Base-by-base conservation (phyloP, 352 stramenopile genomes). In the Phytophthora lateralis region DNA sequence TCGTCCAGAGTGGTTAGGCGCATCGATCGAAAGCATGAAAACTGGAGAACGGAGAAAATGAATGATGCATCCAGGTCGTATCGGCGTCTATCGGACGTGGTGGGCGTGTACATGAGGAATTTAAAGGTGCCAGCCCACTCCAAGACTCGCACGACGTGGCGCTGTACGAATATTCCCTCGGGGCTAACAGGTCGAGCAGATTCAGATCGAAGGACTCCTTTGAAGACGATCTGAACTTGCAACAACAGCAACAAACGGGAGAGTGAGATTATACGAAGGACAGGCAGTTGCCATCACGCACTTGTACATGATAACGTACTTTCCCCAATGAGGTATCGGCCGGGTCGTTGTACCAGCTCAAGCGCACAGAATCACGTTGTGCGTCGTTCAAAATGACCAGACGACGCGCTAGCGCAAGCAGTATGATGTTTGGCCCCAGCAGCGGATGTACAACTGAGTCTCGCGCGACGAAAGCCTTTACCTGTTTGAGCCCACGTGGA, bases 21-120 rank as follows among this genome's bases (percentile, higher is more conserved):
- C 55, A 71, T 52, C 17, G 78, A 53, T 1, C 52, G 41, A 29
- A 75, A 51, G n/a, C 46, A 29, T 11, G 54, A 44, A 41, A 78
- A 82, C 27, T 73, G 62, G 12, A 91, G 69, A 5, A 89, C 52
- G 0, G 56, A 46, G 34, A 70, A 62, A 6, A 78, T 24, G 38
- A 89, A 89, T 1, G 35, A 12, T 1, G 69, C 54, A 11, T 70
- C 60, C 24, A 90, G 50, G 17, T 80, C 66, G 54, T 76, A 83
- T 15, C 79, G 68, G 17, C 24, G 21, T 41, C 65, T 66, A 6
- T 8, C 14, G 0, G 76, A 85, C 1, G 60, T 73, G 0, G 39
- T 24, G 3, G 82, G 63, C 0, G 68, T 72, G 60, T 89, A 89
- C 30, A 70, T 21, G 1, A 82, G 35, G 1, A 87, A 29, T 17